Evolutionary conservation across 495 filamentous ascomycete species (phyloP), one percentile per base, ranked within the genome.

Genomic region (Talaromyces borbonicus): DNA sequence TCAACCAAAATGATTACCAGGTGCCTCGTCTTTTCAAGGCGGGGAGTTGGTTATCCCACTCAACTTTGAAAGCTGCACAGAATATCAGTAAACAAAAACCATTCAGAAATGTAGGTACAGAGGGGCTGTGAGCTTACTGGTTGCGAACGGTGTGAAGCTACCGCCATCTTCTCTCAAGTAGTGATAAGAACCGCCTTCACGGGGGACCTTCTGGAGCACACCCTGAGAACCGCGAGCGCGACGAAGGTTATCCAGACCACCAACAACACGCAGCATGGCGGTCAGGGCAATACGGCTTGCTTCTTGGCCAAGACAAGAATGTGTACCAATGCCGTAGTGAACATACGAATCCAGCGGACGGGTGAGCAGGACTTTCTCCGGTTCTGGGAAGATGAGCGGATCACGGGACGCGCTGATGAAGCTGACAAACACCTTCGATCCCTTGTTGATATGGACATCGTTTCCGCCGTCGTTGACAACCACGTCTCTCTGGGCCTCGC

Each of bases 131-230:
- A 12, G 59, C 72, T 69, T 78, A 63, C 75, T 81, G 22, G 74
- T 79, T 0, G 87, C 87, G 69, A 87, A 90, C 5, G 83, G 73
- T 57, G 73, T 84, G 62, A 79, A 79, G 24, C 72, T 71, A 20
- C 81, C 80, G 63, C 80, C 76, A 53, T 93, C 84, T 60, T 85
- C 78, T 43, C 78, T 75, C 67, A 94, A 72, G 52, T 89, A 93
- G 20, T 79, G 58, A 20, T 75, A 77, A 56, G 74, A 78, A 0
- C 75, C 82, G 12, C 73, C 79, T 2, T 71, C 66, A 30, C 68
- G 70, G 0, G 67, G 62, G 8, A 90, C 68, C 67, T 79, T 84
- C 72, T 90, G 89, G 39, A 93, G 59, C 53, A 80, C 60, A 1
- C 87, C 87, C 63, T 83, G 77, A 1, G 71, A 66, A 2, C 86